phyloP scores from a whole-genome alignment of 192 early-diverging fungal species.

The Geranomyces variabilis region DNA sequence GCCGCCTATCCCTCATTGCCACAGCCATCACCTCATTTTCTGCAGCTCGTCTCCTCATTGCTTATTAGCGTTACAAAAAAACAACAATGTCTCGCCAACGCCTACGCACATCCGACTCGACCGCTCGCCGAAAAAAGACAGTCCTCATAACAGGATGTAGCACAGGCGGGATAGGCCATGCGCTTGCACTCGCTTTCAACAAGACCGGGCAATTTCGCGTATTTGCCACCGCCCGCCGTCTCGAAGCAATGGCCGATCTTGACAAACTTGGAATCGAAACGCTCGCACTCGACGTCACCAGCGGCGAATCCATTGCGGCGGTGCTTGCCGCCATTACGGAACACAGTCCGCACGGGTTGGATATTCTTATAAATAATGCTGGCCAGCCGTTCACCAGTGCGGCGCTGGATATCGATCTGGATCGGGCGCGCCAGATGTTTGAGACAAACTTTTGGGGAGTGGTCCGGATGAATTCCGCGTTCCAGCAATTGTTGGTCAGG shows the following conservation, averaged over 20 bases:
- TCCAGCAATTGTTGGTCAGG: constrained; percentile 5
- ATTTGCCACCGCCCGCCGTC: constrained; percentile 4
- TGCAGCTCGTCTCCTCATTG: too few relatives aligned
- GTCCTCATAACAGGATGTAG: constrained; percentile 7
- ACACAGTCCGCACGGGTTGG: neutral
- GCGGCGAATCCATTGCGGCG: neutral
- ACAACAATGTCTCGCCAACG: too few relatives aligned
- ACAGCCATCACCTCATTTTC: too few relatives aligned
- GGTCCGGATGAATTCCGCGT: constrained; percentile 12
- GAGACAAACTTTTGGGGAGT: constrained; percentile 8
- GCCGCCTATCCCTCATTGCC: too few relatives aligned
- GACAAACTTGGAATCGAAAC: neutral
- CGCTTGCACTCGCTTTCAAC: neutral
- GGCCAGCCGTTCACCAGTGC: neutral
- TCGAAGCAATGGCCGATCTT: constrained; percentile 8
- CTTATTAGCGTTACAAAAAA: too few relatives aligned
- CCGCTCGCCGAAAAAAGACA: too few relatives aligned
- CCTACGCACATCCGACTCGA: too few relatives aligned
- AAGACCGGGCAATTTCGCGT: constrained; percentile 2
- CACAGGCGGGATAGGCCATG: constrained; percentile 9
- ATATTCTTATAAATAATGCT: constrained; percentile 5
- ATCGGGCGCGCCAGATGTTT: neutral
- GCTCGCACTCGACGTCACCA: constrained; percentile 3
- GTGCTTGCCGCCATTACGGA: neutral
- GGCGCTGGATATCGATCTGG: neutral